These are phyloP conservation scores for Cryoendolithus antarcticus DNA, from an alignment of 2,329 filamentous ascomycete genomes.

Conservation along the genomic window DNA sequence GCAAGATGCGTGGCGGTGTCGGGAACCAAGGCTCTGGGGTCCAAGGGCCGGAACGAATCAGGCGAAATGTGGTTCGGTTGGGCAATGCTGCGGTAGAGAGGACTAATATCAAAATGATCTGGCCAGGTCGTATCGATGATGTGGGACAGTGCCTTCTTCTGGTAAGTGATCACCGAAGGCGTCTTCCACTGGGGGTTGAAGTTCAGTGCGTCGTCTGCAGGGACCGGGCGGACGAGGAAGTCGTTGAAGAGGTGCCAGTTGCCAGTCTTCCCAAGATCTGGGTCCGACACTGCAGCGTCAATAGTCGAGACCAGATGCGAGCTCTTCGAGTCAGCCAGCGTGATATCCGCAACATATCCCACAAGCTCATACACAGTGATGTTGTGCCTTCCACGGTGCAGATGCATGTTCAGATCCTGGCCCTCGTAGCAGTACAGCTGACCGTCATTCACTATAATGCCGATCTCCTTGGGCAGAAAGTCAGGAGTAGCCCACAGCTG, in stretches of 20 bases:
- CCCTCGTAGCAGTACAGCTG: constrained; percentile 93
- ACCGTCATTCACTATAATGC: constrained; percentile 79
- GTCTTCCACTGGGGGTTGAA: constrained; percentile 91
- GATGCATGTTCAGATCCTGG: constrained; percentile 68
- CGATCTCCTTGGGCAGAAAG: constrained; percentile 89
- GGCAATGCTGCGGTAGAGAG: constrained; percentile 65
- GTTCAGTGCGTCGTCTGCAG: constrained; percentile 69
- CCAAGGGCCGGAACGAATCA: constrained; percentile 18
- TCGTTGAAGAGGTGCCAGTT: constrained; percentile 98
- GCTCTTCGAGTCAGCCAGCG: constrained; percentile 72
- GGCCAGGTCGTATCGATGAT: constrained; percentile 80
- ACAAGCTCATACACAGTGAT: constrained; percentile 86
- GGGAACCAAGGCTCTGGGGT: constrained; percentile 40
- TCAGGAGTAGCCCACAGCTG: constrained; percentile 78
- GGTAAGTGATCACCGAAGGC: constrained; percentile 77
- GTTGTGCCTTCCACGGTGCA: constrained; percentile 66
- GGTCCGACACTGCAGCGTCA: constrained; percentile 61
- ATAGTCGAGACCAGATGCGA: constrained; percentile 84
- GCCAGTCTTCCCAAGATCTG: constrained; percentile 45
- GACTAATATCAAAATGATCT: constrained; percentile 64
- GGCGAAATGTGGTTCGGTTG: constrained; percentile 22
- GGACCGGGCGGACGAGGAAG: constrained; percentile 74
- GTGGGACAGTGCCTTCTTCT: constrained; percentile 70
- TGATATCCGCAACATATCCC: constrained; percentile 80
- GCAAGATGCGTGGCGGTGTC: constrained; percentile 58